These are phyloP conservation scores for Botryobasidium botryosum DNA, from an alignment of 768 basidiomycete species.

Conservation along the genomic window DNA sequence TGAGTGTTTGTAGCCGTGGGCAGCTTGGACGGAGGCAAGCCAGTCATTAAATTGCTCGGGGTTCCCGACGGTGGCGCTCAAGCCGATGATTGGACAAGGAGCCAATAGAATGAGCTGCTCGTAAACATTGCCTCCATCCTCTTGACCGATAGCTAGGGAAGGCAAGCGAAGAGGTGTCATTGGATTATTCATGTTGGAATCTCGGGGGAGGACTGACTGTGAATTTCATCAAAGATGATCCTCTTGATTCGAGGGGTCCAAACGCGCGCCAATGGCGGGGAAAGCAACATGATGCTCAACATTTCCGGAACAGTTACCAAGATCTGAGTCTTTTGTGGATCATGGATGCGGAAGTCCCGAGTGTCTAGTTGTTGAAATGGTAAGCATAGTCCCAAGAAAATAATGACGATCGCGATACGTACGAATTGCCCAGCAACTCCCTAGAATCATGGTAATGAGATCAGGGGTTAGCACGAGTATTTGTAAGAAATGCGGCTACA, in stretches of 20 bases:
- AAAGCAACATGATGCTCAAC: slow-evolving; percentile 49
- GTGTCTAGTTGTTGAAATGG: slow-evolving; percentile 22
- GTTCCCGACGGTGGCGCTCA: slow-evolving; percentile 54
- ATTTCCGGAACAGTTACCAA: slow-evolving; percentile 60
- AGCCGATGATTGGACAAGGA: slow-evolving; percentile 55
- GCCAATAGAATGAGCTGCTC: slow-evolving; percentile 56
- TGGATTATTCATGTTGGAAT: background rate
- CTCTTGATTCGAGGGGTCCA: slow-evolving; percentile 52
- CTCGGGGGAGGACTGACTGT: slow-evolving; percentile 20
- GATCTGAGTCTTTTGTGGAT: slow-evolving; percentile 53
- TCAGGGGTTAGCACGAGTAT: too few relatives aligned
- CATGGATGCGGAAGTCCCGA: slow-evolving; percentile 42
- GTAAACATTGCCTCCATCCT: slow-evolving; percentile 54
- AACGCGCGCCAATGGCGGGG: slow-evolving; percentile 38
- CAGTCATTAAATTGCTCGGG: slow-evolving; percentile 49
- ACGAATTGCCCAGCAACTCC: slow-evolving; percentile 42
- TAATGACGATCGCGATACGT: background rate
- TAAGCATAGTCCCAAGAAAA: background rate
- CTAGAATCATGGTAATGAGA: too few relatives aligned
- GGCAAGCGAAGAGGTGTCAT: too few relatives aligned
- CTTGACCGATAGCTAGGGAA: slow-evolving; percentile 36
- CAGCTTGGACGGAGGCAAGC: slow-evolving; percentile 42
- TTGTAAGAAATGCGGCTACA: background rate
- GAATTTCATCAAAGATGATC: slow-evolving; percentile 49
- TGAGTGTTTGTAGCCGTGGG: slow-evolving; percentile 39